These are phyloP conservation scores for Colletotrichum sp. DNA, from an alignment of 2,329 filamentous ascomycete genomes.

Conservation along the genomic window DNA sequence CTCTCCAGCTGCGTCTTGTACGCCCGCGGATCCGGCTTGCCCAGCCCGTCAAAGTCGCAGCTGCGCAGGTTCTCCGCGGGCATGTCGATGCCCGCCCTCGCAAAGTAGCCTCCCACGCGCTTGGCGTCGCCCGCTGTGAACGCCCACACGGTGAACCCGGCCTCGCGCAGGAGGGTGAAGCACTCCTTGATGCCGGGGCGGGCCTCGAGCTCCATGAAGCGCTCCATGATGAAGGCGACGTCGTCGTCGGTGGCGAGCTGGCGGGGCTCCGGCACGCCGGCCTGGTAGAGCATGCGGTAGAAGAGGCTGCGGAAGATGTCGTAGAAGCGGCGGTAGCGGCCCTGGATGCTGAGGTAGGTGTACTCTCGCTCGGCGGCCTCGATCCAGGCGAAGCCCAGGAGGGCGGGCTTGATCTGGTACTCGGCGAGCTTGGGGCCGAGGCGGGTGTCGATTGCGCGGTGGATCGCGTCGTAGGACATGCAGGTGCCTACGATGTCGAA, in stretches of 20 bases:
- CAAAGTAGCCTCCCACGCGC: slow-evolving; percentile 58
- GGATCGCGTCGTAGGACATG: slow-evolving; percentile 50
- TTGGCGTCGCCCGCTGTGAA: slow-evolving; percentile 56
- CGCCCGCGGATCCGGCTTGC: slow-evolving; percentile 53
- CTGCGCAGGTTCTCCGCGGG: slow-evolving; percentile 54
- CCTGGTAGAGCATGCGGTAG: slow-evolving; percentile 50
- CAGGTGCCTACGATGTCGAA: slow-evolving; percentile 60
- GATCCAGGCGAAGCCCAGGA: slow-evolving; percentile 52
- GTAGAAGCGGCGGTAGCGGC: slow-evolving; percentile 45
- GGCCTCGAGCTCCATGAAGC: slow-evolving; percentile 39
- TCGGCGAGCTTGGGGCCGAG: slow-evolving; percentile 44
- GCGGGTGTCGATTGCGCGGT: slow-evolving; percentile 40
- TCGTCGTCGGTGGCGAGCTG: slow-evolving; percentile 47
- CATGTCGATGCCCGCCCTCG: slow-evolving; percentile 51
- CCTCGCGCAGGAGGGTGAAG: slow-evolving; percentile 43
- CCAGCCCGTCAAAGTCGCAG: slow-evolving; percentile 52
- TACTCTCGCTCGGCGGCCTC: slow-evolving; percentile 53
- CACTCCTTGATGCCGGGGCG: slow-evolving; percentile 45
- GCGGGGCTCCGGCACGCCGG: slow-evolving; percentile 47
- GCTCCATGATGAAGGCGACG: slow-evolving; percentile 38
- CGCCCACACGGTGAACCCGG: slow-evolving; percentile 58
- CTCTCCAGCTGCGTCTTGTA: slow-evolving; percentile 49
- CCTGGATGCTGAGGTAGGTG: slow-evolving; percentile 51
- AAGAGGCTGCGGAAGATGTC: slow-evolving; percentile 49
- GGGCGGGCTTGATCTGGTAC: slow-evolving; percentile 42